Percentiles rank a stretch among this genome's conserved stretches.
phyloP scores from a whole-genome alignment of 176 grass and related monocot species.

The Coix lacrymajobi region DNA sequence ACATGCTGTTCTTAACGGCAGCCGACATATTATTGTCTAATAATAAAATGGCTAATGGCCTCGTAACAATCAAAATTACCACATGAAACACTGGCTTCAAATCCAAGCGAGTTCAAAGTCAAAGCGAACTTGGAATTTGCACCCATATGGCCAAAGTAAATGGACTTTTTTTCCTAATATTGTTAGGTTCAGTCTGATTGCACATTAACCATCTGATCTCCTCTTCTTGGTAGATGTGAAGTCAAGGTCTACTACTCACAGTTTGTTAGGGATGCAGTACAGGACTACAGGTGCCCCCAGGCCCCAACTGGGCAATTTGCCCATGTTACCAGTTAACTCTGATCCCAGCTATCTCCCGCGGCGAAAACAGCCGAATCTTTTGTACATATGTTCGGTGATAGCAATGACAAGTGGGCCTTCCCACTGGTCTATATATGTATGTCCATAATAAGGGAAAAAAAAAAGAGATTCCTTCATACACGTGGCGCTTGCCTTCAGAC shows the following conservation, averaged over 20 bases:
- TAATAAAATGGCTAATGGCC: conserved; percentile 24
- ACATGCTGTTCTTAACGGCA: conserved; percentile 36
- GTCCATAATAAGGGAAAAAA: neutral
- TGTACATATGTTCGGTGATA: neutral
- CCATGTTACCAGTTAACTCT: conserved; percentile 38
- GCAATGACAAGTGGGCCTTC: neutral
- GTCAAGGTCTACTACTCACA: conserved; percentile 32
- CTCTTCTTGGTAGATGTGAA: conserved; percentile 41
- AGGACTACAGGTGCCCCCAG: conserved; percentile 7
- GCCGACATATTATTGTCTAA: conserved; percentile 46
- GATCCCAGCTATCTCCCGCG: neutral
- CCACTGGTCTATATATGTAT: neutral
- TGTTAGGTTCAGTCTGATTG: neutral
- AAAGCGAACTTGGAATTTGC: conserved; percentile 35
- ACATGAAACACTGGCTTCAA: conserved; percentile 47
- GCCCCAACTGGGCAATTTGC: conserved; percentile 18
- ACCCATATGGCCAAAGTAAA: conserved; percentile 32
- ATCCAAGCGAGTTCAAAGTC: conserved; percentile 40
- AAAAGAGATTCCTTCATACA: neutral
- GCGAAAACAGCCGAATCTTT: conserved; percentile 25
- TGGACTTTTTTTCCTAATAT: neutral
- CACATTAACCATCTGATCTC: conserved; percentile 30
- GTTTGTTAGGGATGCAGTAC: conserved; percentile 13
- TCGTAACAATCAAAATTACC: conserved; percentile 34
- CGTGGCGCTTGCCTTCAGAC: conserved; percentile 22